A percentile compares a stretch with the other conserved stretches of the same genome.
Evolutionary conservation across 2,329 filamentous ascomycete genomes (phyloP).

Genomic region (Orbilia blumenaviensis): DNA sequence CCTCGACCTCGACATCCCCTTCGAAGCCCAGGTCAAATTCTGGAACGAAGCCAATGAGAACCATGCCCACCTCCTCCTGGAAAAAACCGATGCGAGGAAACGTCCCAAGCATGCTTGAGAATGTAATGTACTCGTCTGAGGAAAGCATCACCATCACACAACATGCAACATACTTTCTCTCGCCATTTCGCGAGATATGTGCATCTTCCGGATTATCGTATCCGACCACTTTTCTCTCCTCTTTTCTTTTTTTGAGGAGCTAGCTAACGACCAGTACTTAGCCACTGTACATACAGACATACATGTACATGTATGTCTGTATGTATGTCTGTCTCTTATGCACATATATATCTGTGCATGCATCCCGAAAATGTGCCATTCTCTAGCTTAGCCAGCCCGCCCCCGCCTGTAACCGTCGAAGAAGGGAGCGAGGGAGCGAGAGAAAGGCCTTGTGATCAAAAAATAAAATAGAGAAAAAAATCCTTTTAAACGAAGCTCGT

Average conservation of each 20-base stretch:
- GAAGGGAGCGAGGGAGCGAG: no score
- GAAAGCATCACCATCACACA: not conserved
- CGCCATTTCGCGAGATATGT: not conserved
- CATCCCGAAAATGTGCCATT: constrained; percentile 1
- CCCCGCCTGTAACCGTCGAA: constrained; percentile 24
- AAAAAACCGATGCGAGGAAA: constrained; percentile 12
- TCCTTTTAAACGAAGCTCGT: not conserved
- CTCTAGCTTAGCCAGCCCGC: no score
- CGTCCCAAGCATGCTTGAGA: constrained; percentile 5
- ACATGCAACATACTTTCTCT: not conserved
- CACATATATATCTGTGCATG: not conserved
- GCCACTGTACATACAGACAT: not conserved
- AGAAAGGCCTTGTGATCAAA: constrained; percentile 33
- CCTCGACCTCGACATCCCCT: constrained; percentile 20
- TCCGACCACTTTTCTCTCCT: no score
- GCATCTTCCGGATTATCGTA: not conserved
- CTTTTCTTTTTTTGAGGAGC: no score
- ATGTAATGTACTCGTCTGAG: no score
- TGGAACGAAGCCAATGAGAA: constrained; percentile 43
- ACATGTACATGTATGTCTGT: not conserved
- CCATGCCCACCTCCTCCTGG: constrained; percentile 22
- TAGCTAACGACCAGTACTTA: no score
- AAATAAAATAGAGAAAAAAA: not conserved
- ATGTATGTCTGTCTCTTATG: not conserved
- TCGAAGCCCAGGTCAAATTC: constrained; percentile 38